A percentile compares a stretch with the other conserved stretches of the same genome.
phyloP scores from a whole-genome alignment of 371 early-diverging fungal genomes.

The Lichtheimia ramosa region DNA sequence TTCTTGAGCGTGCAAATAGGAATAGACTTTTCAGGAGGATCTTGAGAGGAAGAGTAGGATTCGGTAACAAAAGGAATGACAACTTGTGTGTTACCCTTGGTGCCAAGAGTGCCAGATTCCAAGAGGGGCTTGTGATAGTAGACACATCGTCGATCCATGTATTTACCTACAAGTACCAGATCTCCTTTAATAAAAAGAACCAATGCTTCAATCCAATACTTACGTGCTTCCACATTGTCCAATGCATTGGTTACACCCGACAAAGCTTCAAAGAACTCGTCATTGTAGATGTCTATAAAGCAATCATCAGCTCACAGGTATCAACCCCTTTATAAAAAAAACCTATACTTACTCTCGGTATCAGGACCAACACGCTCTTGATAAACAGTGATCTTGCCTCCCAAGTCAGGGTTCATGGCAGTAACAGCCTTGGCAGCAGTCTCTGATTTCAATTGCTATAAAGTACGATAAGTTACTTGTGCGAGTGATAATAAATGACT shows the following conservation, averaged over 20 bases:
- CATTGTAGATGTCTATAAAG: constrained; percentile 80
- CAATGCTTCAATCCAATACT: constrained; percentile 17
- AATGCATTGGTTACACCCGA: constrained; percentile 98
- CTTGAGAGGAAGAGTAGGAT: constrained; percentile 98
- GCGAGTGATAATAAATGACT: neutral
- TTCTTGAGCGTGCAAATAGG: constrained; percentile 99
- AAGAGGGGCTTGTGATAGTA: constrained; percentile 94
- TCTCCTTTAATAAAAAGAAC: neutral
- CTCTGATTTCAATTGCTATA: constrained; percentile 89
- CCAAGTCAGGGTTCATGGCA: constrained; percentile 91
- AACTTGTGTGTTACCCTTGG: constrained; percentile 99
- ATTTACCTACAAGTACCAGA: constrained; percentile 40
- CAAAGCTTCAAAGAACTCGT: constrained; percentile 88
- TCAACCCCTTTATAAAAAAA: too few species aligned
- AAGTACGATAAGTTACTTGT: neutral
- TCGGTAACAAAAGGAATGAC: constrained; percentile 96
- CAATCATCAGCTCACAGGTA: too few species aligned
- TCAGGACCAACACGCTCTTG: constrained; percentile 97
- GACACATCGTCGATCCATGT: constrained; percentile 98
- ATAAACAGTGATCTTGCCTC: constrained; percentile 81
- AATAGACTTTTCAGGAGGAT: constrained; percentile 99
- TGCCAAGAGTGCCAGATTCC: constrained; percentile 99
- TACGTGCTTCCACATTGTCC: constrained; percentile 99
- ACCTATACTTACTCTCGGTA: constrained; percentile 71
- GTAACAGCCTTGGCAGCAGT: constrained; percentile 92